Evolutionary conservation across 257 asterid species (phyloP).

Genomic region (Henckelia pumila): DNA sequence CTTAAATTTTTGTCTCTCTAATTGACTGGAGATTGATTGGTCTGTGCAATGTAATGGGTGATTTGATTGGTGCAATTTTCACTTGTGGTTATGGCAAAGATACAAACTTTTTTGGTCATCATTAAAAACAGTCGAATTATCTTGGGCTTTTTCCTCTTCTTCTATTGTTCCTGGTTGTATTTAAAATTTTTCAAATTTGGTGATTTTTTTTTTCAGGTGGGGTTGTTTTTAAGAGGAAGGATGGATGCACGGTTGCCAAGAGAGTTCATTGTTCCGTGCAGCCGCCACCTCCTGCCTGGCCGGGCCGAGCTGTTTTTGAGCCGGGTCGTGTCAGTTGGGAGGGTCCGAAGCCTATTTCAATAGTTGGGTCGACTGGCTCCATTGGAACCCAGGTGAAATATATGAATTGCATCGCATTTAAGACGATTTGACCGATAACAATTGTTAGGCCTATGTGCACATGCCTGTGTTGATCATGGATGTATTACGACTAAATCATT

Average conservation of each 20-base stretch:
- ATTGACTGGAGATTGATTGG: neutral
- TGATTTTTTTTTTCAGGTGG: conserved; percentile 48
- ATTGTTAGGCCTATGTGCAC: conserved; percentile 11
- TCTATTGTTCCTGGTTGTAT: neutral
- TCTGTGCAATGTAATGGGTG: conserved; percentile 15
- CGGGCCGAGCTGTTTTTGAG: conserved; percentile 78
- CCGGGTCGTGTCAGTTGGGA: conserved; percentile 71
- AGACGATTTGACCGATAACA: neutral
- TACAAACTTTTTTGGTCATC: neutral
- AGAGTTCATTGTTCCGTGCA: conserved; percentile 68
- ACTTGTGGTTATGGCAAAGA: conserved; percentile 18
- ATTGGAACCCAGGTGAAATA: conserved; percentile 89
- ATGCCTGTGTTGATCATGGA: conserved; percentile 13
- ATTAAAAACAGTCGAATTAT: neutral
- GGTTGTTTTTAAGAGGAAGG: conserved; percentile 59
- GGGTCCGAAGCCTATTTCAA: conserved; percentile 92
- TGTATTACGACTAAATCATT: neutral
- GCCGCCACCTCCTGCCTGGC: conserved; percentile 88
- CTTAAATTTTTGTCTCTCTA: neutral
- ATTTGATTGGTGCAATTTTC: conserved; percentile 20
- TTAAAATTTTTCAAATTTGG: conserved; percentile 9
- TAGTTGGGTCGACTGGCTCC: conserved; percentile 98
- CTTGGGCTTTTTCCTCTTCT: neutral
- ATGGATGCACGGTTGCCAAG: conserved; percentile 41
- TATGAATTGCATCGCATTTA: neutral